These are phyloP conservation scores for Sclerospora graminicola DNA, from an alignment of 352 stramenopile genomes.

Conservation along the genomic window DNA sequence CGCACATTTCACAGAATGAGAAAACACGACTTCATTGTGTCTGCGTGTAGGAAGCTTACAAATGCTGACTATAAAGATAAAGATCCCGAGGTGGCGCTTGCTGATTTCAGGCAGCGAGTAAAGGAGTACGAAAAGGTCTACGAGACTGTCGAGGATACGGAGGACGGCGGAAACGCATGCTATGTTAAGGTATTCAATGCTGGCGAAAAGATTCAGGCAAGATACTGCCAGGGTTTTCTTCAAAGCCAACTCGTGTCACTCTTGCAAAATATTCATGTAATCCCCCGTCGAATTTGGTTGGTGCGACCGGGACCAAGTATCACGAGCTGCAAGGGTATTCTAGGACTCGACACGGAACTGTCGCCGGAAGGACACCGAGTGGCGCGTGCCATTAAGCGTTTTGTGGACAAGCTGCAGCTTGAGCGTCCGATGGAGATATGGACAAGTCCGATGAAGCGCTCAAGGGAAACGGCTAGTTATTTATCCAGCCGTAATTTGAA, in stretches of 20 bases:
- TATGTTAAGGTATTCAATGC: conserved; percentile 92
- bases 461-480: conserved; percentile 63
- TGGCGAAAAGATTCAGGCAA: conserved; percentile 86
- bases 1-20: conserved; percentile 11
- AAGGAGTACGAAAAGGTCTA: conserved; percentile 91
- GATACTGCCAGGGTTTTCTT: conserved; percentile 80
- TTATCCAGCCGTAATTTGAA: conserved; percentile 53
- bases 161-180: conserved; percentile 65
- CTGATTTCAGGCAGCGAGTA: conserved; percentile 83
- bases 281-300: conserved; percentile 85
- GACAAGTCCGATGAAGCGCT: conserved; percentile 77
- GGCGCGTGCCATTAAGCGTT: conserved; percentile 70
- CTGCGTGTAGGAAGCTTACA: conserved; percentile 38
- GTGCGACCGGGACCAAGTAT: conserved; percentile 78
- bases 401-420: conserved; percentile 74
- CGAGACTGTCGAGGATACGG: conserved; percentile 85
- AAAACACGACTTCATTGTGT: conserved; percentile 1
- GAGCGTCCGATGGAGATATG: conserved; percentile 65
- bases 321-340: conserved; percentile 64
- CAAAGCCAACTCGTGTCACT: conserved; percentile 84
- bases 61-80: conserved; percentile 89
- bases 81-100: conserved; percentile 75
- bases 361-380: conserved; percentile 72
- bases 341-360: conserved; percentile 78
- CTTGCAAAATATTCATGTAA: conserved; percentile 88